Evolutionary conservation across 2,329 filamentous ascomycete genomes (phyloP).

Genomic region (Cercospora zeae-maydis): DNA sequence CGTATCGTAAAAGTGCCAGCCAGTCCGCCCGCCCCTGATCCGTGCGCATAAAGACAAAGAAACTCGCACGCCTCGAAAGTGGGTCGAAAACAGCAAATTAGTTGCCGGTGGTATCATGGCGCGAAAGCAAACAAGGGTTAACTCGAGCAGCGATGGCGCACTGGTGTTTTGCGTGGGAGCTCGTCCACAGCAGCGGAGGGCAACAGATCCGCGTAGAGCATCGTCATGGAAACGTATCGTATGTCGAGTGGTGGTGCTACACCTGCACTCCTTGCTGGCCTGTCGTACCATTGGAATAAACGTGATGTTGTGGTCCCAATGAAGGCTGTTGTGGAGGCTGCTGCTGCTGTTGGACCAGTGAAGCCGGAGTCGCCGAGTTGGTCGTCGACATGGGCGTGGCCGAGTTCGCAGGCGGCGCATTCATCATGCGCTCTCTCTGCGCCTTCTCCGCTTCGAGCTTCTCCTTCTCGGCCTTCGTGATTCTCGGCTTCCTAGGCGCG

Average conservation of each 20-base stretch:
- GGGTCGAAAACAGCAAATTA: background rate
- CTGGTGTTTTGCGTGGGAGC: background rate
- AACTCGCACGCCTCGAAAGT: background rate
- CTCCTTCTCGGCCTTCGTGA: constrained; percentile 80
- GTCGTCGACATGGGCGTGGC: background rate
- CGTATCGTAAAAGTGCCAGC: background rate
- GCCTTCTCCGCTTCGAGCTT: constrained; percentile 77
- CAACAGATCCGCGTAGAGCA: background rate
- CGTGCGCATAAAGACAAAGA: background rate
- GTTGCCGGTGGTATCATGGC: background rate
- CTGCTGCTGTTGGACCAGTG: background rate
- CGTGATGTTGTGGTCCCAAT: background rate
- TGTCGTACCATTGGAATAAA: background rate
- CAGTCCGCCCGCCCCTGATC: background rate
- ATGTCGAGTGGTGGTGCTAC: background rate
- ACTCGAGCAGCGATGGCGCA: background rate
- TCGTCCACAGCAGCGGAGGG: no score
- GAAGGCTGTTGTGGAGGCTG: background rate
- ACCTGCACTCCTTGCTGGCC: constrained; percentile 4
- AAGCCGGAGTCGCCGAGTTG: constrained; percentile 3
- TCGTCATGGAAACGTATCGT: background rate
- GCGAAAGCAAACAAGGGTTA: background rate
- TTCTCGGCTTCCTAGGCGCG: constrained; percentile 74
- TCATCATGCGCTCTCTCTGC: constrained; percentile 58
- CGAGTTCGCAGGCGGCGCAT: constrained; percentile 25